A percentile compares a stretch with the other conserved stretches of the same genome.
phyloP scores from a whole-genome alignment of 2,329 filamentous ascomycete species.

The Diaporthe eres region DNA sequence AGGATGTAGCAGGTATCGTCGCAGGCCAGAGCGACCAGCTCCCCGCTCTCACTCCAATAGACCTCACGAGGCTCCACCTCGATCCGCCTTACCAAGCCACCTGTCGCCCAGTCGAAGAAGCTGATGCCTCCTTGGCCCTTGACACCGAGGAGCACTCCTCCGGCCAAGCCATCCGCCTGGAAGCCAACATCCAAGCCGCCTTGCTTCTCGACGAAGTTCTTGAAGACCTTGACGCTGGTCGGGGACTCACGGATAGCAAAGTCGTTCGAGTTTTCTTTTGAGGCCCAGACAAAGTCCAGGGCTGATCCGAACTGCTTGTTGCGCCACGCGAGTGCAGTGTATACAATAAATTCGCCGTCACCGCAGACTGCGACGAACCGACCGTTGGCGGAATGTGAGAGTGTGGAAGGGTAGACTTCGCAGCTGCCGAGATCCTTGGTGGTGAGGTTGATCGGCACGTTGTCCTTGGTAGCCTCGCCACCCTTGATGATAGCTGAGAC shows the following conservation, averaged over 20 bases:
- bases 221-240: constrained; percentile 96
- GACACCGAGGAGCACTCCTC: constrained; percentile 91
- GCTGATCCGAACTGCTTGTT: constrained; percentile 98
- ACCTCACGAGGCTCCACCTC: constrained; percentile 83
- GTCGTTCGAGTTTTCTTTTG: constrained; percentile 98
- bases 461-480: constrained; percentile 89
- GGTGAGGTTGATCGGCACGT: constrained; percentile 85
- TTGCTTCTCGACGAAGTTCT: constrained; percentile 94
- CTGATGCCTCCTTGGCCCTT: constrained; percentile 95
- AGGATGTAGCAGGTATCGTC: constrained; percentile 92
- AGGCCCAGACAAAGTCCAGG: constrained; percentile 96
- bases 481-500: constrained; percentile 96
- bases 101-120: constrained; percentile 96
- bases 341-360: constrained; percentile 99
- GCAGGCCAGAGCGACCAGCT: constrained; percentile 92
- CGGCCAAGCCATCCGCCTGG: constrained; percentile 91
- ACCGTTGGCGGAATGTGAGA: constrained; percentile 95
- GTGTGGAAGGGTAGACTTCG: constrained; percentile 95
- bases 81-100: constrained; percentile 90
- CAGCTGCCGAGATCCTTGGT: constrained; percentile 97
- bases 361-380: constrained; percentile 90
- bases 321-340: constrained; percentile 94
- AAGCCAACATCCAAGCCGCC: constrained; percentile 95
- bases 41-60: constrained; percentile 98
- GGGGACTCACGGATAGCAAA: constrained; percentile 96